A percentile compares a stretch with the other conserved stretches of the same genome.
Evolutionary conservation across 306 rosid genomes (phyloP).

Genomic region (Rosa chinensis): DNA sequence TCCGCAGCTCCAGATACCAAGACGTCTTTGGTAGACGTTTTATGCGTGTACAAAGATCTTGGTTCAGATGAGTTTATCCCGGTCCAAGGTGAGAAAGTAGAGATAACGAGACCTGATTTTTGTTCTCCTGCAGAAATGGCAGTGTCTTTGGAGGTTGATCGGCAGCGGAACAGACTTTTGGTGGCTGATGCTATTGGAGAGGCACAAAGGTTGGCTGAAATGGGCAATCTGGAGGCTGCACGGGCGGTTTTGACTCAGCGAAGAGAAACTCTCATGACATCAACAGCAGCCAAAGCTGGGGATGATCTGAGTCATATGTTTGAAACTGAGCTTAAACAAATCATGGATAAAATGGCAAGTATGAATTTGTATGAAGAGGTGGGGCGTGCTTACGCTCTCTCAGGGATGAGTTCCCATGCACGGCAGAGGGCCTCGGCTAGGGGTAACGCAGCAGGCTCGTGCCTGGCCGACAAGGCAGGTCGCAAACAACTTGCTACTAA

Average conservation of each 20-base stretch:
- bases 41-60: constrained; percentile 3
- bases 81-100: not conserved
- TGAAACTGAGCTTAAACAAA: not conserved
- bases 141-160: not conserved
- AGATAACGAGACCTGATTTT: not conserved
- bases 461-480: not conserved
- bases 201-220: not conserved
- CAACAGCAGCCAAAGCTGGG: not conserved
- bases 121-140: not conserved
- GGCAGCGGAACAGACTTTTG: not conserved
- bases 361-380: not conserved
- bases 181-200: not conserved
- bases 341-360: not conserved
- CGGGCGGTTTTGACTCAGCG: not conserved
- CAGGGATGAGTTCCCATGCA: not conserved
- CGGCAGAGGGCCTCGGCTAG: not conserved
- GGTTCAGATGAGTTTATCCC: constrained; percentile 4
- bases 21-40: not conserved
- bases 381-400: not conserved
- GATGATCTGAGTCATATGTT: not conserved
- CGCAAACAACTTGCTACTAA: not conserved
- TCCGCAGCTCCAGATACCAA: not conserved
- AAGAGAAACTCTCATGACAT: not conserved
- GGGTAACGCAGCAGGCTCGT: not conserved
- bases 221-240: not conserved